A percentile compares a stretch with the other conserved stretches of the same genome.
Conservation (phyloP, 2,329 filamentous ascomycete genomes). For the Sporothrix luriei region DNA sequence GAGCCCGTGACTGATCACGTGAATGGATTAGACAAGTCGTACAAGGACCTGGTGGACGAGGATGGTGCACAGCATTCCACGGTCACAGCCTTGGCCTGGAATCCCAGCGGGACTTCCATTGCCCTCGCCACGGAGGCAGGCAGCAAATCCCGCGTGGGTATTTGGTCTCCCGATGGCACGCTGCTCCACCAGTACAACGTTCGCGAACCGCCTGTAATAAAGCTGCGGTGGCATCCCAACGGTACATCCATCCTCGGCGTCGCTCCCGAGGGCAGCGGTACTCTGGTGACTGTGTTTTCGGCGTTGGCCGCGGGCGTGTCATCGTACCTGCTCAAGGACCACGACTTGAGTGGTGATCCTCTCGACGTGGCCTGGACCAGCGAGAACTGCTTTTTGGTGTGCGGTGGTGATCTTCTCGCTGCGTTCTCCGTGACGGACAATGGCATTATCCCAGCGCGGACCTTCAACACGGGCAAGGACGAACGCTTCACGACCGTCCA, state of each 20-base stretch:
- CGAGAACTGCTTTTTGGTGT: constrained; percentile 60
- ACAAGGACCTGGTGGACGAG: constrained; percentile 56
- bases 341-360: constrained; percentile 55
- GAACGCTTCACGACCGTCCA: constrained; percentile 59
- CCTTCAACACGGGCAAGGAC: constrained; percentile 57
- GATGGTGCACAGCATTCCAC: constrained; percentile 56
- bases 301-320: constrained; percentile 49
- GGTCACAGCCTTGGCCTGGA: constrained; percentile 64
- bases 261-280: constrained; percentile 57
- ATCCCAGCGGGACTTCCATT: constrained; percentile 57
- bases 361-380: constrained; percentile 64
- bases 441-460: constrained; percentile 51
- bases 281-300: constrained; percentile 60
- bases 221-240: constrained; percentile 62
- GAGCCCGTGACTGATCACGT: constrained; percentile 54
- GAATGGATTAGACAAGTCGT: constrained; percentile 48
- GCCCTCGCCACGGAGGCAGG: constrained; percentile 61
- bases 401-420: constrained; percentile 59
- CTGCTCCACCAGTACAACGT: constrained; percentile 58
- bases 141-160: constrained; percentile 56
- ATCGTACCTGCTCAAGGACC: constrained; percentile 53
- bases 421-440: constrained; percentile 53
- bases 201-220: constrained; percentile 63
- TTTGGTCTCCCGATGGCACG: constrained; percentile 59
- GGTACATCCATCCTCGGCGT: constrained; percentile 60